A percentile compares a stretch with the other conserved stretches of the same genome.
These are phyloP conservation scores for Mediolabrus comicus DNA, from an alignment of 108 stramenopile species.

Conservation along the genomic window DNA sequence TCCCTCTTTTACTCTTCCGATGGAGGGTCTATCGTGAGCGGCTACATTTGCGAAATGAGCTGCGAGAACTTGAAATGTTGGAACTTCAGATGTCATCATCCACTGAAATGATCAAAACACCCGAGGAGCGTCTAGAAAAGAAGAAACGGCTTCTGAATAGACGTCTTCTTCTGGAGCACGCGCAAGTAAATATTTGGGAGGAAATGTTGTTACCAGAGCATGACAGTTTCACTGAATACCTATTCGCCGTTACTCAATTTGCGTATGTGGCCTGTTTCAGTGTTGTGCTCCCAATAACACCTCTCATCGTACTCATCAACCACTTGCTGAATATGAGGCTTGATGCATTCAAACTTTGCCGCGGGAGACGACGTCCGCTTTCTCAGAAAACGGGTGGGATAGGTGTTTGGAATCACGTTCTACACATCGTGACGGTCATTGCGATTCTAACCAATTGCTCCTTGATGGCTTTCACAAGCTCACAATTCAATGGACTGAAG, in stretches of 20 bases:
- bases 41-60: slow-evolving; percentile 49
- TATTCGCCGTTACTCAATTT: slow-evolving; percentile 88
- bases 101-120: slow-evolving; percentile 24
- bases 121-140: slow-evolving; percentile 33
- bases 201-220: slow-evolving; percentile 82
- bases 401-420: slow-evolving; percentile 95
- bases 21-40: slow-evolving; percentile 57
- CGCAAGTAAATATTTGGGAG: slow-evolving; percentile 82
- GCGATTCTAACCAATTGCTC: slow-evolving; percentile 96
- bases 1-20: slow-evolving; percentile 72
- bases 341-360: slow-evolving; percentile 96
- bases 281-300: slow-evolving; percentile 93
- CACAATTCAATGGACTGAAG: slow-evolving; percentile 51
- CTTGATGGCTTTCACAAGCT: slow-evolving; percentile 88
- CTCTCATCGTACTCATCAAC: slow-evolving; percentile 89
- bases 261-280: slow-evolving; percentile 97
- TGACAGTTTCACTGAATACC: slow-evolving; percentile 93
- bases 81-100: slow-evolving; percentile 46
- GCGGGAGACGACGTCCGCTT: slow-evolving; percentile 84
- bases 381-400: slow-evolving; percentile 92
- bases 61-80: slow-evolving; percentile 58
- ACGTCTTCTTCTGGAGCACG: slow-evolving; percentile 82
- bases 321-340: slow-evolving; percentile 92
- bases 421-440: slow-evolving; percentile 94
- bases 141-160: slow-evolving; percentile 68